Conservation (phyloP, 805 yeast species). For the Wickerhamiella azyma region DNA sequence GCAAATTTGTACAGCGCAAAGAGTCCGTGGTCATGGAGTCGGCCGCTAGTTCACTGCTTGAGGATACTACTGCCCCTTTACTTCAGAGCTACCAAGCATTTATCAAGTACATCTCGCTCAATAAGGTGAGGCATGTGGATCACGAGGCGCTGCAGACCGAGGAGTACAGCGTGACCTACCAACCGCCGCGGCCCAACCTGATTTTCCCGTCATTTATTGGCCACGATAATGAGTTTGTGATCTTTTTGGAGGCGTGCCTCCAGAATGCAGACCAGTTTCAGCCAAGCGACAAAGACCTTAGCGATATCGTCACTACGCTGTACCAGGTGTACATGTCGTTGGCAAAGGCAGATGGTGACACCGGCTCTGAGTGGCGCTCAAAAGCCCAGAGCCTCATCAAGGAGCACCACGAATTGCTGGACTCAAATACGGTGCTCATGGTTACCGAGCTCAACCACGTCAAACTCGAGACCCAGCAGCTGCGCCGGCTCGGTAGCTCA, state of each 20-base stretch:
- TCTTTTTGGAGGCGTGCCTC: slow-evolving; percentile 81
- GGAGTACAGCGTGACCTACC: slow-evolving; percentile 33
- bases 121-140: slow-evolving; percentile 16
- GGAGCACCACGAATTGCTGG: slow-evolving; percentile 37
- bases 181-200: slow-evolving; percentile 81
- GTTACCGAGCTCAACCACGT: slow-evolving; percentile 20
- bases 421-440: slow-evolving; percentile 36
- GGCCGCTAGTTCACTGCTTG: background rate
- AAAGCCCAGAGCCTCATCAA: slow-evolving; percentile 47
- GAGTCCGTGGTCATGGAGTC: background rate
- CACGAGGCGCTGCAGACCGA: slow-evolving; percentile 13
- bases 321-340: slow-evolving; percentile 62
- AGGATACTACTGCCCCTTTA: slow-evolving; percentile 21
- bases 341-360: slow-evolving; percentile 25
- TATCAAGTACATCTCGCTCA: slow-evolving; percentile 35
- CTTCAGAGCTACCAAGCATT: slow-evolving; percentile 46
- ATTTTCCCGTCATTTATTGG: slow-evolving; percentile 79
- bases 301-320: slow-evolving; percentile 61
- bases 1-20: slow-evolving; percentile 45
- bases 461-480: slow-evolving; percentile 15
- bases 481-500: slow-evolving; percentile 26
- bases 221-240: slow-evolving; percentile 78
- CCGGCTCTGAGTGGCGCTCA: slow-evolving; percentile 41
- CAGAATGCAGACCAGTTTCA: slow-evolving; percentile 65
- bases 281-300: slow-evolving; percentile 53